Percentiles rank a stretch among this genome's conserved stretches.
Conservation (phyloP, 2,329 filamentous ascomycete genomes). For the Gyromitra esculenta region DNA sequence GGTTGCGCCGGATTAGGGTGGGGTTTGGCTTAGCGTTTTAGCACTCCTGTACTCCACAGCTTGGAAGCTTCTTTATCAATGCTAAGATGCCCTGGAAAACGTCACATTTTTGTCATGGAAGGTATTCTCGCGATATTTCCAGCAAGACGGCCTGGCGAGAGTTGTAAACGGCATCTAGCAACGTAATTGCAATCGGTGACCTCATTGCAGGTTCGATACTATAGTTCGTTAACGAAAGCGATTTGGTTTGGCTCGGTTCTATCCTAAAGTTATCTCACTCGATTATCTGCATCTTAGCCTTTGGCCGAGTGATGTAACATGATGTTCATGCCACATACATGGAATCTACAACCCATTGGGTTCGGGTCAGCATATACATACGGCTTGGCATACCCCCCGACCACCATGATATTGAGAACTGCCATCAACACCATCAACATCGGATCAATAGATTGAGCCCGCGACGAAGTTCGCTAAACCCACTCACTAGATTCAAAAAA, state of each 20-base stretch:
- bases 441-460: no score
- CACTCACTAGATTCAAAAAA: not conserved
- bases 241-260: no score
- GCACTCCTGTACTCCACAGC: constrained; percentile 8
- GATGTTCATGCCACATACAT: not conserved
- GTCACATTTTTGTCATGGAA: constrained; percentile 12
- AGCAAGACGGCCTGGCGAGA: not conserved
- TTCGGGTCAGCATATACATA: no score
- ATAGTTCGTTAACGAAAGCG: not conserved
- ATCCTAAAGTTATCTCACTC: no score
- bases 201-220: not conserved
- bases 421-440: no score
- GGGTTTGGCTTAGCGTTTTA: not conserved
- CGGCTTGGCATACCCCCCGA: no score
- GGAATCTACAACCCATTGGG: no score
- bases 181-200: not conserved
- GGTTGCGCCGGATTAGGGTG: not conserved
- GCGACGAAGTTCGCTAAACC: no score
- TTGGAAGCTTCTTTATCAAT: not conserved
- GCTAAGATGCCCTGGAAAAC: not conserved
- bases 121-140: not conserved
- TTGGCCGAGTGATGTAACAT: not conserved
- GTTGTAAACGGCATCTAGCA: not conserved
- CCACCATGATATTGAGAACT: no score
- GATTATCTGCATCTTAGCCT: not conserved